A percentile compares a stretch with the other conserved stretches of the same genome.
These are phyloP conservation scores for Luffa acutangula DNA, from an alignment of 306 rosid species.

Conservation along the genomic window DNA sequence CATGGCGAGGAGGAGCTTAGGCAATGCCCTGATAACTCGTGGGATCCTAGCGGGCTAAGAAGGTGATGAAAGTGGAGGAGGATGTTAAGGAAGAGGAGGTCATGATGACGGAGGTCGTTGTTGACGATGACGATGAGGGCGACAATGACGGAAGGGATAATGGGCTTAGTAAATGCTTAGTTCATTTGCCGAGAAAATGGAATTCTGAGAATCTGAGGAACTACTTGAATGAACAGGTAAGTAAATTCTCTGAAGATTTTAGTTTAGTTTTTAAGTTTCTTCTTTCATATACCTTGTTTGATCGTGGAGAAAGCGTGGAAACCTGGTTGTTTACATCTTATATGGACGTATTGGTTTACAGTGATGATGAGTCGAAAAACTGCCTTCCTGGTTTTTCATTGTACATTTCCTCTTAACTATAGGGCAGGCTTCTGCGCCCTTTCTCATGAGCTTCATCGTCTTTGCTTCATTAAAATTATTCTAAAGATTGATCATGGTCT, in stretches of 20 bases:
- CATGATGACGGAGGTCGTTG: conserved; percentile 67
- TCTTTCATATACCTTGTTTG: background rate
- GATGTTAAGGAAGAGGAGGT: conserved; percentile 23
- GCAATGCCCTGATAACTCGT: conserved; percentile 67
- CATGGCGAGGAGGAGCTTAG: conserved; percentile 86
- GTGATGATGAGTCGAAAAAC: background rate
- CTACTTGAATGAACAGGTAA: conserved; percentile 50
- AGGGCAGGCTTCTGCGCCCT: background rate
- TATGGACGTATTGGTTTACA: background rate
- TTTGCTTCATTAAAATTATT: background rate
- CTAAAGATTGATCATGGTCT: background rate
- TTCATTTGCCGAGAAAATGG: conserved; percentile 82
- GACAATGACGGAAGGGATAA: conserved; percentile 19
- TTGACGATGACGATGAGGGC: conserved; percentile 29
- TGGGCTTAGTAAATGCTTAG: conserved; percentile 58
- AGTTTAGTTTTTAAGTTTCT: background rate
- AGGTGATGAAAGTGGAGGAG: conserved; percentile 31
- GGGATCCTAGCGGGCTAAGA: conserved; percentile 91
- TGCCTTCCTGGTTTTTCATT: background rate
- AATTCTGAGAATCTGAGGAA: conserved; percentile 41
- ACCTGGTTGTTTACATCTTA: background rate
- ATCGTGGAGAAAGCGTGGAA: background rate
- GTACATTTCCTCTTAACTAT: background rate
- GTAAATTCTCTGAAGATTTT: background rate
- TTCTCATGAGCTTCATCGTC: background rate